Evolutionary conservation across 805 yeast genomes (phyloP).

Genomic region (Saccharomyces paradoxus): DNA sequence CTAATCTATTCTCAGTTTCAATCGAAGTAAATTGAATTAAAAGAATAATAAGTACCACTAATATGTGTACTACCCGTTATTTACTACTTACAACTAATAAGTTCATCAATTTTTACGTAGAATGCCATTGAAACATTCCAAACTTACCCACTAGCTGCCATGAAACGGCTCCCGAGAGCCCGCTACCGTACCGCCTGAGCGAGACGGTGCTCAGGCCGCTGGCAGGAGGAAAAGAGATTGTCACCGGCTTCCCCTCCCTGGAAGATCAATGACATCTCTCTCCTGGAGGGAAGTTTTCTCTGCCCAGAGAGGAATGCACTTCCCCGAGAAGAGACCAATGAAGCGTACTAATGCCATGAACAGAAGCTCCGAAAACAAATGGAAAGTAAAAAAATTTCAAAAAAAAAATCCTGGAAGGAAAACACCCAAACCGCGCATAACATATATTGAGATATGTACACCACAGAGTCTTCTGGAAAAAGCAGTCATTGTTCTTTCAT

Average conservation of each 20-base stretch:
- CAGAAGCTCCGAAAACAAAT: neutral
- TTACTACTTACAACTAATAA: neutral
- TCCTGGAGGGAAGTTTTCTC: neutral
- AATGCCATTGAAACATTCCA: neutral
- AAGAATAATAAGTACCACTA: neutral
- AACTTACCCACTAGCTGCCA: neutral
- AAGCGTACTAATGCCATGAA: too few relatives aligned
- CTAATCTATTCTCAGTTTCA: slow-evolving; percentile 3
- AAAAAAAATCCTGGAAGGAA: too few relatives aligned
- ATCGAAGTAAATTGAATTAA: neutral
- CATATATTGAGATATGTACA: neutral
- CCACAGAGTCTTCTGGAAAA: neutral
- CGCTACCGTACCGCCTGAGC: neutral
- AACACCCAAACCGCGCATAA: neutral
- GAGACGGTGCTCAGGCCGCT: neutral
- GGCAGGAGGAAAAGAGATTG: neutral
- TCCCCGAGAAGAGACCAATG: neutral
- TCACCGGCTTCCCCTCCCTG: neutral
- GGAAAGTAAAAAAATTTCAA: neutral
- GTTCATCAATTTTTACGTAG: neutral
- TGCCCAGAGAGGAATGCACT: neutral
- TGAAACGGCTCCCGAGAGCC: neutral
- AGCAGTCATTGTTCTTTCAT: neutral
- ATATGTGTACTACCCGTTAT: neutral
- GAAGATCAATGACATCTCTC: too few relatives aligned